phyloP scores from a whole-genome alignment of 1,284 basidiomycete species.

The Paramarasmius palmivorus region DNA sequence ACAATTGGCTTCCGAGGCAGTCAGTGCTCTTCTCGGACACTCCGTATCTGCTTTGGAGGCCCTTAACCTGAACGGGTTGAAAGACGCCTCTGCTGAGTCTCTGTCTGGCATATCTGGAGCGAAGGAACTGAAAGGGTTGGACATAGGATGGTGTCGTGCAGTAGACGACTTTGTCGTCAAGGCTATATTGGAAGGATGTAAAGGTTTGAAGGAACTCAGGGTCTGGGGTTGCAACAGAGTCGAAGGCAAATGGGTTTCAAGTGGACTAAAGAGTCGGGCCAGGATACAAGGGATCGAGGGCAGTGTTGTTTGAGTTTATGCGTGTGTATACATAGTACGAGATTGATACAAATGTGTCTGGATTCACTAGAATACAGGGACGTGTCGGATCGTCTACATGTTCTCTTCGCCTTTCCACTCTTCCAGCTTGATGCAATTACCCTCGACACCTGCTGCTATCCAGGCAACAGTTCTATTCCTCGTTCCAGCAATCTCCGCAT shows the following conservation, averaged over 20 bases:
- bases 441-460: conserved; percentile 2
- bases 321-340: not conserved
- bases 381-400: too few species aligned
- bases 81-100: conserved; percentile 55
- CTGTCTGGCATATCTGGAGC: conserved; percentile 56
- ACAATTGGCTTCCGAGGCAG: conserved; percentile 55
- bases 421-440: conserved; percentile 21
- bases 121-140: conserved; percentile 58
- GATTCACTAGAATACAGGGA: too few species aligned
- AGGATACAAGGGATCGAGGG: conserved; percentile 12
- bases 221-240: conserved; percentile 75
- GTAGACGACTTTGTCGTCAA: conserved; percentile 86
- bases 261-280: conserved; percentile 8
- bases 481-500: conserved; percentile 23
- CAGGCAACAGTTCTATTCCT: conserved; percentile 13
- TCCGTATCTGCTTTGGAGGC: conserved; percentile 63
- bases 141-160: conserved; percentile 87
- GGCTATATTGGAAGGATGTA: conserved; percentile 54
- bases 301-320: not conserved
- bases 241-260: conserved; percentile 49
- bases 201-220: conserved; percentile 55
- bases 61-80: conserved; percentile 82
- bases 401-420: conserved; percentile 23
- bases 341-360: too few species aligned
- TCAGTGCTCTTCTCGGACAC: conserved; percentile 70